A percentile compares a stretch with the other conserved stretches of the same genome.
These are phyloP conservation scores for Asterella californica DNA, from an alignment of 225 moss, liverwort and hornwort genomes.

Conservation along the genomic window DNA sequence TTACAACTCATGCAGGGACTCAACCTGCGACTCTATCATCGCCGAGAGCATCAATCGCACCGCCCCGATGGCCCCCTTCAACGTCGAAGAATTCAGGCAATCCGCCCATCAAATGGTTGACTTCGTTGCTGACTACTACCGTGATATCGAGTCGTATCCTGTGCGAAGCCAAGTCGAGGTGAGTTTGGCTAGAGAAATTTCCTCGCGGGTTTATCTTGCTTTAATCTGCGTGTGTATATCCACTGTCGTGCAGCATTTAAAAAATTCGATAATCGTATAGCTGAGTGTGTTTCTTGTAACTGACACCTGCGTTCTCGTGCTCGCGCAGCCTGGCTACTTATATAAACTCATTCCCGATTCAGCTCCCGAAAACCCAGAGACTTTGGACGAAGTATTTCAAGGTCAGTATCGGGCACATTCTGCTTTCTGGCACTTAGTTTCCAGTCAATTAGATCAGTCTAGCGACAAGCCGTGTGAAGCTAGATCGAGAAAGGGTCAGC, in stretches of 20 bases:
- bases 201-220: no score
- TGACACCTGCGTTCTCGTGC: constrained; percentile 34
- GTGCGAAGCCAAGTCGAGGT: constrained; percentile 71
- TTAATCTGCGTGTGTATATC: no score
- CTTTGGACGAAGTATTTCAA: constrained; percentile 33
- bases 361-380: constrained; percentile 61
- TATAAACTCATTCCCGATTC: constrained; percentile 28
- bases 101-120: constrained; percentile 68
- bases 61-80: constrained; percentile 33
- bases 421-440: no score
- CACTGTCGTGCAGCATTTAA: neutral
- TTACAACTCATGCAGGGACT: no score
- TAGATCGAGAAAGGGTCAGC: neutral
- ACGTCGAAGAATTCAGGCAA: constrained; percentile 54
- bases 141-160: constrained; percentile 58
- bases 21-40: no score
- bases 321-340: neutral
- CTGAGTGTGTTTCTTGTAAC: neutral
- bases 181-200: neutral
- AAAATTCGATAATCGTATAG: neutral
- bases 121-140: constrained; percentile 75
- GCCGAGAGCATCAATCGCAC: neutral
- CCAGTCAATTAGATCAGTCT: neutral
- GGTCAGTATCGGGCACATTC: neutral
- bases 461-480: neutral